Evolutionary conservation across 306 rosid genomes (phyloP).

Genomic region (Dryas octopetala): DNA sequence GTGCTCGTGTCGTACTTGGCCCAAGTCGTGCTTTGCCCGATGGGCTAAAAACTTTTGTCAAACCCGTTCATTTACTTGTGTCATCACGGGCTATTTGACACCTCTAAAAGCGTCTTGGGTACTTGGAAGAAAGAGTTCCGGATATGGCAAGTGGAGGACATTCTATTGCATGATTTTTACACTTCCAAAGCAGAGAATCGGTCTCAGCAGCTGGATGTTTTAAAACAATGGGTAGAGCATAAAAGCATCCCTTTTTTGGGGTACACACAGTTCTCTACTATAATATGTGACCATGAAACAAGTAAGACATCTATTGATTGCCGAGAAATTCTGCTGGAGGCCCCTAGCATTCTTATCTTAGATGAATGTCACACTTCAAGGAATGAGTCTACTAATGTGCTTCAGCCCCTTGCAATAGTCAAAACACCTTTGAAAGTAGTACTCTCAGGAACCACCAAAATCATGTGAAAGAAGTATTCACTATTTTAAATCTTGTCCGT

Average conservation of each 20-base stretch:
- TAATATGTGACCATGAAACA: conserved; percentile 52
- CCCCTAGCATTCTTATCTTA: conserved; percentile 67
- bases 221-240: conserved; percentile 64
- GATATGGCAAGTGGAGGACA: conserved; percentile 84
- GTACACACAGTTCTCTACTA: conserved; percentile 75
- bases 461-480: conserved; percentile 85
- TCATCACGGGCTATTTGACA: no score
- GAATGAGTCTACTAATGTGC: conserved; percentile 74
- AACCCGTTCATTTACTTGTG: no score
- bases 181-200: conserved; percentile 67
- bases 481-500: conserved; percentile 68
- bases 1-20: no score
- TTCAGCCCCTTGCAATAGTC: conserved; percentile 72
- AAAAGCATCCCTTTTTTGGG: conserved; percentile 88
- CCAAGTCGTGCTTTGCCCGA: no score
- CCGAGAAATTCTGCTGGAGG: conserved; percentile 60
- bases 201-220: conserved; percentile 57
- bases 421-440: conserved; percentile 78
- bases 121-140: conserved; percentile 85
- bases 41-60: no score
- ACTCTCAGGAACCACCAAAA: conserved; percentile 87
- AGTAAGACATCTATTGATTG: conserved; percentile 40
- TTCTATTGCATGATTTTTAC: conserved; percentile 73
- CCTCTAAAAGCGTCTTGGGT: conserved; percentile 64
- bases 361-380: conserved; percentile 95